Evolutionary conservation across 768 basidiomycete species (phyloP).

Genomic region (Erythrobasidium yunnanense): DNA sequence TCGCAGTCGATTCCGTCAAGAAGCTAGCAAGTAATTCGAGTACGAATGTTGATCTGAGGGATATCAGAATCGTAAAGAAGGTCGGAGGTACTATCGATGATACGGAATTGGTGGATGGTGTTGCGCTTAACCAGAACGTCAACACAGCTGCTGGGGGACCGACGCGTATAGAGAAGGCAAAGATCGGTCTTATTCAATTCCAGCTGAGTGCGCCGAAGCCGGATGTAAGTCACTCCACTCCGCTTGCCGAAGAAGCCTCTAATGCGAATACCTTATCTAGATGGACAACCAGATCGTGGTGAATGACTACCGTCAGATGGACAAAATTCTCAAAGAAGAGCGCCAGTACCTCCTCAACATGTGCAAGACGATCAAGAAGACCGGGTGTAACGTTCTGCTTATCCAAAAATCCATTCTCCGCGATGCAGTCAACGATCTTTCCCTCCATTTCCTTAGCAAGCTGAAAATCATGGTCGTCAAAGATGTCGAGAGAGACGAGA

Average conservation of each 20-base stretch:
- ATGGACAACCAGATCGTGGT: slow-evolving; percentile 99
- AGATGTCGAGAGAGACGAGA: slow-evolving; percentile 96
- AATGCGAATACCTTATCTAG: slow-evolving; percentile 44
- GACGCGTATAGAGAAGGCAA: slow-evolving; percentile 91
- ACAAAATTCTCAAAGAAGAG: slow-evolving; percentile 98
- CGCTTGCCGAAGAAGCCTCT: background rate
- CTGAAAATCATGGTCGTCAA: slow-evolving; percentile 93
- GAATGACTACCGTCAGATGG: slow-evolving; percentile 99
- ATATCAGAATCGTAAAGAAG: slow-evolving; percentile 93
- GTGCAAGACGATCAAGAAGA: slow-evolving; percentile 98
- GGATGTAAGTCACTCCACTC: slow-evolving; percentile 53
- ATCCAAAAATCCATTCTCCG: slow-evolving; percentile 99
- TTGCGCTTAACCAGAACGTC: slow-evolving; percentile 94
- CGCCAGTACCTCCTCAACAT: slow-evolving; percentile 94
- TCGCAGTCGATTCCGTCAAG: slow-evolving; percentile 91
- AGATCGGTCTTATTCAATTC: slow-evolving; percentile 96
- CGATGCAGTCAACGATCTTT: slow-evolving; percentile 96
- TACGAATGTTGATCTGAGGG: slow-evolving; percentile 88
- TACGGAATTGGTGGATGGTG: slow-evolving; percentile 89
- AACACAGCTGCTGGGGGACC: slow-evolving; percentile 82
- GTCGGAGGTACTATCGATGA: slow-evolving; percentile 99
- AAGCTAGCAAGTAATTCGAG: slow-evolving; percentile 54
- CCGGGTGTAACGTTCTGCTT: slow-evolving; percentile 96
- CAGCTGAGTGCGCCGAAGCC: slow-evolving; percentile 95
- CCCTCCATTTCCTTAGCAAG: slow-evolving; percentile 91